Percentiles rank a stretch among this genome's conserved stretches.
Evolutionary conservation across 495 filamentous ascomycete species (phyloP).

Genomic region (Endocarpon pusillum): DNA sequence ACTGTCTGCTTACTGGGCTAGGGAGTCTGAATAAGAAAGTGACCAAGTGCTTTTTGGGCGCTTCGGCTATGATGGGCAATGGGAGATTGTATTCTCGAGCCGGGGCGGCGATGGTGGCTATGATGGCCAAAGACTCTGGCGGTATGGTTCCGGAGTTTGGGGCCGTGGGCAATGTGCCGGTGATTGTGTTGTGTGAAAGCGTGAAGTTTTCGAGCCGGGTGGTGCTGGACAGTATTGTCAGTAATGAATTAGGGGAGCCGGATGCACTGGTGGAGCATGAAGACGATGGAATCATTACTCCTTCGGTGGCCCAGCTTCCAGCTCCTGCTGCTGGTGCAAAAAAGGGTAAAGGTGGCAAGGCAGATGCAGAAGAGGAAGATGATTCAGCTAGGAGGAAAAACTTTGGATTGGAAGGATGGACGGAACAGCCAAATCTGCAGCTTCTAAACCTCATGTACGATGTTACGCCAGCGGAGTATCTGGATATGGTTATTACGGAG

Average conservation of each 20-base stretch:
- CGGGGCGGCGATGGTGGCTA: slow-evolving; percentile 78
- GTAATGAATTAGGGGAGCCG: slow-evolving; percentile 70
- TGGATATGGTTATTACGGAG: slow-evolving; percentile 82
- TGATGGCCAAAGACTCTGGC: slow-evolving; percentile 55
- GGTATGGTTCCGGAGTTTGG: too few relatives aligned
- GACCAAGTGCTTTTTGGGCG: slow-evolving; percentile 71
- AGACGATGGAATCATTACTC: slow-evolving; percentile 10
- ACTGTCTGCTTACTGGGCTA: slow-evolving; percentile 61
- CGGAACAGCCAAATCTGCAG: slow-evolving; percentile 43
- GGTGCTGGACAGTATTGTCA: slow-evolving; percentile 75
- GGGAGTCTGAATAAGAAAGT: slow-evolving; percentile 53
- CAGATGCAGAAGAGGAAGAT: slow-evolving; percentile 12
- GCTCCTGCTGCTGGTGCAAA: slow-evolving; percentile 11
- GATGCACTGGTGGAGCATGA: slow-evolving; percentile 38
- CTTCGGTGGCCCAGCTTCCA: slow-evolving; percentile 18
- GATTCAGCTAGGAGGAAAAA: slow-evolving; percentile 7
- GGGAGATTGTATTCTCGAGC: slow-evolving; percentile 73
- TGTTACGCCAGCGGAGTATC: slow-evolving; percentile 77
- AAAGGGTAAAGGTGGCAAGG: slow-evolving; percentile 20
- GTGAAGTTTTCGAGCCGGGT: slow-evolving; percentile 92
- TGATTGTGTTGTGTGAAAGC: slow-evolving; percentile 83
- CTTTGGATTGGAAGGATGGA: slow-evolving; percentile 34
- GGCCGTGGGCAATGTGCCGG: slow-evolving; percentile 39
- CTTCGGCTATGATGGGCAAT: slow-evolving; percentile 81
- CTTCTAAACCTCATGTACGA: slow-evolving; percentile 82